These are phyloP conservation scores for Colletotrichum plurivorum DNA, from an alignment of 2,329 filamentous ascomycete genomes.

Conservation along the genomic window DNA sequence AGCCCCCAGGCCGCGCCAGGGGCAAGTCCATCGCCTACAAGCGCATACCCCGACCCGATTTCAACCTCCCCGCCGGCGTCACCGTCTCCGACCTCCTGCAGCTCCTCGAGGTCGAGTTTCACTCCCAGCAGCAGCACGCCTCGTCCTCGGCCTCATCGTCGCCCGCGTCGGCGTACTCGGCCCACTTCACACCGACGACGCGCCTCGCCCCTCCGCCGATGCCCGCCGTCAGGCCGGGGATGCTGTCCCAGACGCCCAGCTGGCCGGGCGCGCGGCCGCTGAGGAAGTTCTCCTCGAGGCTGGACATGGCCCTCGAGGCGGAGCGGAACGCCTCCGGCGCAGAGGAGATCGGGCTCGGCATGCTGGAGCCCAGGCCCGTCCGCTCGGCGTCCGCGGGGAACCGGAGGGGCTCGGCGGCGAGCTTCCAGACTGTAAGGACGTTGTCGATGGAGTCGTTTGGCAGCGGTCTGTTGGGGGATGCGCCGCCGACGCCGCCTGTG, in stretches of 20 bases:
- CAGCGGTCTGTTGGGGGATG: slow-evolving; percentile 13
- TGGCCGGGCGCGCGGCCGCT: slow-evolving; percentile 20
- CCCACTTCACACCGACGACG: not conserved
- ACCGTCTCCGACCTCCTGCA: slow-evolving; percentile 33
- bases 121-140: slow-evolving; percentile 3
- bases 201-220: not conserved
- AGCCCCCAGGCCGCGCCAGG: not conserved
- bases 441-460: slow-evolving; percentile 16
- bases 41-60: slow-evolving; percentile 33
- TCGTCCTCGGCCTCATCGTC: slow-evolving; percentile 9
- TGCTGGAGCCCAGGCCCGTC: slow-evolving; percentile 31
- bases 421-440: not conserved
- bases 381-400: slow-evolving; percentile 18
- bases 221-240: not conserved
- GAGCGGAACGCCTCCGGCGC: slow-evolving; percentile 30
- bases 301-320: slow-evolving; percentile 34
- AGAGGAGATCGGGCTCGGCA: slow-evolving; percentile 29
- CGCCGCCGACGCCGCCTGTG: slow-evolving; percentile 7
- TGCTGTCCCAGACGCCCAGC: slow-evolving; percentile 3
- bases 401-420: not conserved
- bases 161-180: slow-evolving; percentile 7
- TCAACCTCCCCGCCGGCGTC: slow-evolving; percentile 28
- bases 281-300: slow-evolving; percentile 18
- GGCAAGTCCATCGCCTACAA: slow-evolving; percentile 25
- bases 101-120: slow-evolving; percentile 33